Percentiles rank a stretch among this genome's conserved stretches.
These are phyloP conservation scores for Pseudogymnoascus sp. DNA, from an alignment of 2,329 filamentous ascomycete species.

Conservation along the genomic window DNA sequence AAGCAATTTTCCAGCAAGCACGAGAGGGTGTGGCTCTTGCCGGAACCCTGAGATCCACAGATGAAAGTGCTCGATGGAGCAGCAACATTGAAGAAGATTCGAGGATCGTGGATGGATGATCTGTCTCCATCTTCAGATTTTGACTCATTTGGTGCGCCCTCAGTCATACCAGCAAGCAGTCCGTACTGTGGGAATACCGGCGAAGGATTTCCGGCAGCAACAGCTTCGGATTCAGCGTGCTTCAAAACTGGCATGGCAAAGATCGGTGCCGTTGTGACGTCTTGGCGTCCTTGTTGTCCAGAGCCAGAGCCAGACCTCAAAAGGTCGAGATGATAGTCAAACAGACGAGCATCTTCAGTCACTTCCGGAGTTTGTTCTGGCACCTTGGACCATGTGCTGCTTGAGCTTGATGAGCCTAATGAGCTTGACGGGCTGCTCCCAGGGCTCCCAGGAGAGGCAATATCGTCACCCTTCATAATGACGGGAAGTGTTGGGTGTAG, in stretches of 20 bases:
- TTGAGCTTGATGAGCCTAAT: background rate
- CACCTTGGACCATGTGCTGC: background rate
- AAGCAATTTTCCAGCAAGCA: conserved; percentile 45
- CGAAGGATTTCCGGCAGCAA: background rate
- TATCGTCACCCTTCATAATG: background rate
- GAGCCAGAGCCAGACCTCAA: background rate
- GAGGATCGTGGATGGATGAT: conserved; percentile 16
- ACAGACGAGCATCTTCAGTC: background rate
- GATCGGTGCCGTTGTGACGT: conserved; percentile 14
- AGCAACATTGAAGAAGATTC: conserved; percentile 43
- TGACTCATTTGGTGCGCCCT: conserved; percentile 1
- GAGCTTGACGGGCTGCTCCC: background rate
- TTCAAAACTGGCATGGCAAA: conserved; percentile 19
- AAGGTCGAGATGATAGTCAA: background rate
- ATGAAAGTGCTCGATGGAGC: conserved; percentile 51
- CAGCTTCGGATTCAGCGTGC: background rate
- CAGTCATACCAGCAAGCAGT: conserved; percentile 18
- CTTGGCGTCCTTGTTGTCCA: conserved; percentile 1
- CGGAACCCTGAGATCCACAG: conserved; percentile 53
- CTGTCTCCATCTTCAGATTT: background rate
- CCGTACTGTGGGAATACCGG: conserved; percentile 21
- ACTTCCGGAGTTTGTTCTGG: background rate
- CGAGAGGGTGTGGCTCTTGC: conserved; percentile 52
- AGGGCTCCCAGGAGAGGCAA: background rate
- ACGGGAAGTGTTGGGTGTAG: too few species aligned